Percentiles rank a stretch among this genome's conserved stretches.
Evolutionary conservation across 768 basidiomycete species (phyloP).

Genomic region (Russula sp.): DNA sequence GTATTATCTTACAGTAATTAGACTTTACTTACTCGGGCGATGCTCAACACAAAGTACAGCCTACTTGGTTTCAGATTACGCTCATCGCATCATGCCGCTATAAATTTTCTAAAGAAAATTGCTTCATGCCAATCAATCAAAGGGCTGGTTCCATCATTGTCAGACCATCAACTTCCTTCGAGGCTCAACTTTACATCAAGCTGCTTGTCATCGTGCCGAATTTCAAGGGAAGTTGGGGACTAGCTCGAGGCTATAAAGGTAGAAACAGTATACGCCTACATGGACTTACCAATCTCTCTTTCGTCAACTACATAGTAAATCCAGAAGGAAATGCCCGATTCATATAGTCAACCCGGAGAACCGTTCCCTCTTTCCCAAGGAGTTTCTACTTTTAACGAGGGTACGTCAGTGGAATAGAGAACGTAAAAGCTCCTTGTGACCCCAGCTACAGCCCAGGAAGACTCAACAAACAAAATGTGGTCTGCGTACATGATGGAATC

Average conservation of each 20-base stretch:
- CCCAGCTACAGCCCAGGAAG: neutral
- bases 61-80: neutral
- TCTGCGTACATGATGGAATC: constrained; percentile 20
- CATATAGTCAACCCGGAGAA: neutral
- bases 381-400: neutral
- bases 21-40: neutral
- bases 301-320: neutral
- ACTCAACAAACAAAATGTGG: constrained; percentile 23
- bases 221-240: neutral
- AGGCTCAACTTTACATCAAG: neutral
- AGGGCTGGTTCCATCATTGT: neutral
- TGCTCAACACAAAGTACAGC: neutral
- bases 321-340: neutral
- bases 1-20: no score
- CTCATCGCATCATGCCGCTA: neutral
- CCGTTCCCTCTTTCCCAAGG: neutral
- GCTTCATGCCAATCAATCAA: neutral
- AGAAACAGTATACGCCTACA: neutral
- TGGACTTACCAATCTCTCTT: neutral
- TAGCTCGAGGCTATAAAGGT: neutral
- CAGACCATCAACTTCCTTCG: neutral
- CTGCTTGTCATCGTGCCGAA: neutral
- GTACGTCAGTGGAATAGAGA: neutral
- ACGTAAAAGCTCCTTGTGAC: neutral
- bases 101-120: neutral